A percentile compares a stretch with the other conserved stretches of the same genome.
Evolutionary conservation across 2,329 filamentous ascomycete genomes (phyloP).

Genomic region (Fusarium chlamydosporum): DNA sequence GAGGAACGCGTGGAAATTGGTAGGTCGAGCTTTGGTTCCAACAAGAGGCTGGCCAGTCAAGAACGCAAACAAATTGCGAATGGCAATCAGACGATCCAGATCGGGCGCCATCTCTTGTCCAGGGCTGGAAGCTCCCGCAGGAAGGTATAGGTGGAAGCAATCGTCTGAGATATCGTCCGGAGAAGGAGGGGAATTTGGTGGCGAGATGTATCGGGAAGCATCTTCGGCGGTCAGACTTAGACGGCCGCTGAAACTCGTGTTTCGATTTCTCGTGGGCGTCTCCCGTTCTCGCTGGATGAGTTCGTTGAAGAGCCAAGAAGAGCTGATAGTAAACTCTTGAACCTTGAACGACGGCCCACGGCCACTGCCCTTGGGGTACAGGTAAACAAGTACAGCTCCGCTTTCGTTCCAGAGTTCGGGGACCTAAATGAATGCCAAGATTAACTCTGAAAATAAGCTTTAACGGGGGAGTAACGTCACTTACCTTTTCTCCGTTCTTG

Average conservation of each 20-base stretch:
- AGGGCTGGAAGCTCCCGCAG: slow-evolving; percentile 54
- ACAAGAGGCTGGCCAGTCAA: slow-evolving; percentile 74
- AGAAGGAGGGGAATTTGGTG: slow-evolving; percentile 57
- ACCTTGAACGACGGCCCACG: slow-evolving; percentile 73
- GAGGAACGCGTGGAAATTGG: slow-evolving; percentile 68
- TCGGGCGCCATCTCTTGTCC: slow-evolving; percentile 57
- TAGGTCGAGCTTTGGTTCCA: slow-evolving; percentile 67
- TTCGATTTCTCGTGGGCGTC: slow-evolving; percentile 53
- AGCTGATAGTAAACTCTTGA: slow-evolving; percentile 66
- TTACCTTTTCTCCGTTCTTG: slow-evolving; percentile 68
- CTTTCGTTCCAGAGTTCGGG: slow-evolving; percentile 76
- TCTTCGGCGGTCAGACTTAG: slow-evolving; percentile 66
- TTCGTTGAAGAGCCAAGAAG: slow-evolving; percentile 68
- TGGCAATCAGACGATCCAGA: slow-evolving; percentile 69
- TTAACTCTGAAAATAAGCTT: slow-evolving; percentile 35
- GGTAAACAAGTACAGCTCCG: slow-evolving; percentile 70
- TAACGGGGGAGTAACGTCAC: slow-evolving; percentile 36
- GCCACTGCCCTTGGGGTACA: slow-evolving; percentile 66
- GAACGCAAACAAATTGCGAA: slow-evolving; percentile 77
- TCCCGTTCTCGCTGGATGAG: slow-evolving; percentile 64
- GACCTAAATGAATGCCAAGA: slow-evolving; percentile 59
- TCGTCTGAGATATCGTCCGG: slow-evolving; percentile 58
- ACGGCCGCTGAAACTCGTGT: slow-evolving; percentile 63
- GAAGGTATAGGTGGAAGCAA: slow-evolving; percentile 66
- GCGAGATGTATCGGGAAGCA: slow-evolving; percentile 59